A percentile compares a stretch with the other conserved stretches of the same genome.
These are phyloP conservation scores for Rhizophora apiculata DNA, from an alignment of 345 rosid species.

Conservation along the genomic window DNA sequence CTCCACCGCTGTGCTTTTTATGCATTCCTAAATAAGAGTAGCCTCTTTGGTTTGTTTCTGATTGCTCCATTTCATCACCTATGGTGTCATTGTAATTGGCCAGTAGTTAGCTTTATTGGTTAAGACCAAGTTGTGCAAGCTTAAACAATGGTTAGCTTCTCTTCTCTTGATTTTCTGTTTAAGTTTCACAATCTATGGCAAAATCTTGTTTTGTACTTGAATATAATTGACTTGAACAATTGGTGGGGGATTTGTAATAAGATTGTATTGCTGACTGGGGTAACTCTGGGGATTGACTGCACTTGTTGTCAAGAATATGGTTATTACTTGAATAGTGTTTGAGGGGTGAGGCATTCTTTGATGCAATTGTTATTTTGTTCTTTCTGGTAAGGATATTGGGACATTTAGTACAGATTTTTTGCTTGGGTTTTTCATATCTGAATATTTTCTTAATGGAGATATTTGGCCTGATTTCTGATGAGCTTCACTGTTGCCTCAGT, in stretches of 20 bases:
- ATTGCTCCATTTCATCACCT: background rate
- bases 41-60: background rate
- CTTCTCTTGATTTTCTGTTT: background rate
- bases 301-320: background rate
- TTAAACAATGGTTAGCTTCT: slow-evolving; percentile 1
- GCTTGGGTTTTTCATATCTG: background rate
- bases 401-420: background rate
- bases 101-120: background rate
- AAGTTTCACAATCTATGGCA: background rate
- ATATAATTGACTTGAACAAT: background rate
- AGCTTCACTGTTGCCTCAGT: slow-evolving; percentile 18
- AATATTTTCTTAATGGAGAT: background rate
- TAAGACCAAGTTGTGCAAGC: background rate
- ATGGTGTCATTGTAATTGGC: background rate
- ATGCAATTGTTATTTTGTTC: background rate
- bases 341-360: background rate
- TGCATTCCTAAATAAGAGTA: background rate
- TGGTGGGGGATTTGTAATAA: background rate
- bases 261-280: background rate
- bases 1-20: background rate
- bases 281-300: too few relatives aligned
- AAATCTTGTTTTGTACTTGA: background rate
- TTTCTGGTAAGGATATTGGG: background rate
- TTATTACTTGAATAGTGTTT: background rate
- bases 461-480: slow-evolving; percentile 9